Percentiles rank a stretch among this genome's conserved stretches.
Evolutionary conservation across 148 eudicot genomes (phyloP).

Genomic region (Gaultheria prostrata): DNA sequence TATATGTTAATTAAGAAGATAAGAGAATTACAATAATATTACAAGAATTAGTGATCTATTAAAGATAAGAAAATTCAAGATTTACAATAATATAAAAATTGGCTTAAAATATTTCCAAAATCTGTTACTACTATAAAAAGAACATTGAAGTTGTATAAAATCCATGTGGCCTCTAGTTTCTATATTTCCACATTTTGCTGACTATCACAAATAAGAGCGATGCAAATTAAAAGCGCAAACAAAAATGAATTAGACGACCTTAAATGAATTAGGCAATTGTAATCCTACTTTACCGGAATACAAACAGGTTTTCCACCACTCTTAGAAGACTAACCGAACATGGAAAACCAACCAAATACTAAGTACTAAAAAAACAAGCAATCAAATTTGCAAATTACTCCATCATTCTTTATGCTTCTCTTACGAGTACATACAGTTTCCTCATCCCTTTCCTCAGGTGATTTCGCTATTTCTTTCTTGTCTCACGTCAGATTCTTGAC

Average conservation of each 20-base stretch:
- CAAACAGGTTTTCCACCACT: constrained; percentile 22
- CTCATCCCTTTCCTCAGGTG: constrained; percentile 13
- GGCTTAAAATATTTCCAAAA: background rate
- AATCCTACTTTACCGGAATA: constrained; percentile 28
- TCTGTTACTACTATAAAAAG: background rate
- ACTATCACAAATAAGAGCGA: background rate
- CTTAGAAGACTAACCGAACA: constrained; percentile 25
- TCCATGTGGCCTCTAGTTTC: background rate
- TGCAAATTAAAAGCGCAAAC: background rate
- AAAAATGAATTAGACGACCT: background rate
- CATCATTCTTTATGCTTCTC: background rate
- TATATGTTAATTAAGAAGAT: too few species aligned
- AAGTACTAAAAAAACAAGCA: background rate
- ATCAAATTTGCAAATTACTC: background rate
- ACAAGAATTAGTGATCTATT: background rate
- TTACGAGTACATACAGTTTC: background rate
- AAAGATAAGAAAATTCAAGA: background rate
- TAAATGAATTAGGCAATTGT: background rate
- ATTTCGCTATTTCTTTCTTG: background rate
- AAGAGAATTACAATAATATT: too few species aligned
- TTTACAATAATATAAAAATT: background rate
- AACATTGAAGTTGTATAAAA: too few species aligned
- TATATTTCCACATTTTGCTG: background rate
- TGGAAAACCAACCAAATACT: constrained; percentile 26
- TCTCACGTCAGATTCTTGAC: background rate